Evolutionary conservation across 495 filamentous ascomycete genomes (phyloP).

Genomic region (Penicillium arizonense): DNA sequence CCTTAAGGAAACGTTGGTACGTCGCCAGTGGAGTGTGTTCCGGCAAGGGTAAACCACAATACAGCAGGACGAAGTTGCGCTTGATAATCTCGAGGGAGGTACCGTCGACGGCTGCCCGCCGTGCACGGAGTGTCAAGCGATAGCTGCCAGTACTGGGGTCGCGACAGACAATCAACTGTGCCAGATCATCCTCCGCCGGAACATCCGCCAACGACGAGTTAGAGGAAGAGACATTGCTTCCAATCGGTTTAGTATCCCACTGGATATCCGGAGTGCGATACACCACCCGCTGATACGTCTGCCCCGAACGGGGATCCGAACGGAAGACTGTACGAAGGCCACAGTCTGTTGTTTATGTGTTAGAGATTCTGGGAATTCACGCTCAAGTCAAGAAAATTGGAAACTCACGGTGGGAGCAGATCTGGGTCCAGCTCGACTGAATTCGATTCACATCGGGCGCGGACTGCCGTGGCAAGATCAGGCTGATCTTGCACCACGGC

Average conservation of each 20-base stretch:
- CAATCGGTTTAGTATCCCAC: neutral
- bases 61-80: neutral
- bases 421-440: neutral
- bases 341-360: neutral
- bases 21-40: neutral
- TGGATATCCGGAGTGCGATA: neutral
- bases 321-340: neutral
- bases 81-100: constrained; percentile 1
- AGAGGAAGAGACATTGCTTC: neutral
- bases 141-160: neutral
- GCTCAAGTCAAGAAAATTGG: too few species aligned
- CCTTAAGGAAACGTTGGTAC: neutral
- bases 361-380: neutral
- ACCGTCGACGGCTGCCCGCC: neutral
- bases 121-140: neutral
- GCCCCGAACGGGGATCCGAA: neutral
- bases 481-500: neutral
- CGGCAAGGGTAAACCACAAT: neutral
- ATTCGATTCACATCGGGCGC: neutral
- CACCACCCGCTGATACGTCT: constrained; percentile 1
- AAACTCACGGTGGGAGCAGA: constrained; percentile 1
- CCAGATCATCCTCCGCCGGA: neutral
- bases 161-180: neutral
- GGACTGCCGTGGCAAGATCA: neutral
- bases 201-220: neutral